These are phyloP conservation scores for Xylaria scruposa DNA, from an alignment of 495 filamentous ascomycete species.

Conservation along the genomic window DNA sequence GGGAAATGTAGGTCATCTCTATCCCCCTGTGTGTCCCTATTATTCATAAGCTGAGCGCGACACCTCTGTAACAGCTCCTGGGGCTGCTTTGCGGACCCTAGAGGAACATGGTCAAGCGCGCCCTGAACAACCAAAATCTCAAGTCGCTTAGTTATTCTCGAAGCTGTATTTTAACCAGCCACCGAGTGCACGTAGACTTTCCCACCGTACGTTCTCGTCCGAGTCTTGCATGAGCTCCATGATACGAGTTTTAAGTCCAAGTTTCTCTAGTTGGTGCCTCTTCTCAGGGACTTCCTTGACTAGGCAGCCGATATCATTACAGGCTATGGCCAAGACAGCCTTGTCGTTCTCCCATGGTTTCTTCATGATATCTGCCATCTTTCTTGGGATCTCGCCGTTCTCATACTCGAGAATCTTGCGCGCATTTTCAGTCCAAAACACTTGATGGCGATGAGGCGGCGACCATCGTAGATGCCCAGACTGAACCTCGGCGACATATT, in stretches of 20 bases:
- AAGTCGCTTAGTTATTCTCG: slow-evolving; percentile 56
- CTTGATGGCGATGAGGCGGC: slow-evolving; percentile 86
- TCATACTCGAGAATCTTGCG: slow-evolving; percentile 85
- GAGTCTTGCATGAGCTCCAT: slow-evolving; percentile 95
- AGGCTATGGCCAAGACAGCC: slow-evolving; percentile 93
- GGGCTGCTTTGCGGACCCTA: background rate
- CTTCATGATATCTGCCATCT: slow-evolving; percentile 84
- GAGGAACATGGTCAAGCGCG: background rate
- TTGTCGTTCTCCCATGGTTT: slow-evolving; percentile 93
- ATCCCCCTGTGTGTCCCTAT: background rate
- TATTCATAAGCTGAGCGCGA: background rate
- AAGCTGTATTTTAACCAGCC: slow-evolving; percentile 94
- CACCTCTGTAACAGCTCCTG: background rate
- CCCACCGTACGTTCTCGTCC: slow-evolving; percentile 92
- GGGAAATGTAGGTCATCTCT: background rate
- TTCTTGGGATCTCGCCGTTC: slow-evolving; percentile 78
- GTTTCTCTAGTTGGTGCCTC: slow-evolving; percentile 79
- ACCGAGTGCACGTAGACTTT: slow-evolving; percentile 89
- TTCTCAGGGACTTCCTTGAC: slow-evolving; percentile 92
- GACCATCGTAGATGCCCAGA: slow-evolving; percentile 94
- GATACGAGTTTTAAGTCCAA: slow-evolving; percentile 88
- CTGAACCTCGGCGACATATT: slow-evolving; percentile 89
- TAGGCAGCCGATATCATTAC: slow-evolving; percentile 88
- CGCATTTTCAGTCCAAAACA: slow-evolving; percentile 97
- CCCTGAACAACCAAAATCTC: background rate